Conservation (phyloP, 179 eudicot species). For the Beta corolliflora region DNA sequence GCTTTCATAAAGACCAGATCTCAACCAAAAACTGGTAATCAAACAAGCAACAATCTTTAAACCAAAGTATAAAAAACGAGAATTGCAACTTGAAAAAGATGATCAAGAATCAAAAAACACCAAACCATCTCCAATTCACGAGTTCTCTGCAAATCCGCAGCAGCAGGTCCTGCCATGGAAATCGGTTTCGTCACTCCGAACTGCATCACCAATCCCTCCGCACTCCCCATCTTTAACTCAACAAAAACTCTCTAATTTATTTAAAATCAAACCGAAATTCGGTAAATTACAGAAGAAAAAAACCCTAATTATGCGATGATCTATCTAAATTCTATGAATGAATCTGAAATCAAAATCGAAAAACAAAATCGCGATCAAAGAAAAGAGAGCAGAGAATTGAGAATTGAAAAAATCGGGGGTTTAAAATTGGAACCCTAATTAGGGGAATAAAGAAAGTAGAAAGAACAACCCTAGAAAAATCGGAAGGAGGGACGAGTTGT, state of each 20-base stretch:
- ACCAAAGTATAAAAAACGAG: constrained; percentile 2
- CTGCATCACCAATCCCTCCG: constrained; percentile 43
- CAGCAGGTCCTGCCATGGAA: constrained; percentile 66
- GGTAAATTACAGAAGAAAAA: background rate
- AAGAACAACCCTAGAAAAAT: constrained; percentile 32
- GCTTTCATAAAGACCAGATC: constrained; percentile 66
- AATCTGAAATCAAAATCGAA: background rate
- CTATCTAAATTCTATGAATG: background rate
- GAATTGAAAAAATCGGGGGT: background rate
- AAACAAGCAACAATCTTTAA: background rate
- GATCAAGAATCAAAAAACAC: background rate
- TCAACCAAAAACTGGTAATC: constrained; percentile 60
- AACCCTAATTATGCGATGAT: background rate
- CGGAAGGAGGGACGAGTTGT: constrained; percentile 33
- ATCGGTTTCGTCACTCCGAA: constrained; percentile 68
- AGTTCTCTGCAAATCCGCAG: constrained; percentile 50
- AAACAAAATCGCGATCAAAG: background rate
- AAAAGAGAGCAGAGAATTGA: background rate
- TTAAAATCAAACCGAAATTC: background rate
- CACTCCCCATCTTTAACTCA: constrained; percentile 42
- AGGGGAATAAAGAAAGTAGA: background rate
- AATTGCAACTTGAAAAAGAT: background rate
- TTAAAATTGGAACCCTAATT: background rate
- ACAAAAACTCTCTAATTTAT: background rate
- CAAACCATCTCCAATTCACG: constrained; percentile 65